Conservation (phyloP, 108 stramenopile genomes). For the Cyclostephanos tholiformis region DNA sequence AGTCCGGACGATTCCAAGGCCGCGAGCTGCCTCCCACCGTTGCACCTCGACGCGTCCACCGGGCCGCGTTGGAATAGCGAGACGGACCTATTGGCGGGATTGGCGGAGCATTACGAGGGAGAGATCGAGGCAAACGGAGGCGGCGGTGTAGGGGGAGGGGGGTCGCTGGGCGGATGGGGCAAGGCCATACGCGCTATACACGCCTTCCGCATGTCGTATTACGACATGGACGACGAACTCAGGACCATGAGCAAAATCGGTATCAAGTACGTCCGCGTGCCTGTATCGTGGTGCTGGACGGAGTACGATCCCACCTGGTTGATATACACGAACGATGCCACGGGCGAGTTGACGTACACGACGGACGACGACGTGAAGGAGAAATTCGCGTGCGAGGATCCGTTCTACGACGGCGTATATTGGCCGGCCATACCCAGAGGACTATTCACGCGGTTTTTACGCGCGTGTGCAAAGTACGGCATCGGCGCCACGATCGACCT, state of each 20-base stretch:
- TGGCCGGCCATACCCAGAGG: slow-evolving; percentile 73
- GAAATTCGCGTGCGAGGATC: slow-evolving; percentile 70
- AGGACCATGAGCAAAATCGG: slow-evolving; percentile 50
- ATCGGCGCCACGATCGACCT: slow-evolving; percentile 61
- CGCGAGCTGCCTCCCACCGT: slow-evolving; percentile 67
- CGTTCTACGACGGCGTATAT: slow-evolving; percentile 58
- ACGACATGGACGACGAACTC: slow-evolving; percentile 68
- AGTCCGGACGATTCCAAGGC: slow-evolving; percentile 55
- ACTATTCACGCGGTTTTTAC: slow-evolving; percentile 54
- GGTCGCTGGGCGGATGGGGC: slow-evolving; percentile 31
- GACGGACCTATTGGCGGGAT: slow-evolving; percentile 66
- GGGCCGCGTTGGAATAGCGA: slow-evolving; percentile 73
- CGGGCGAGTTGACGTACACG: slow-evolving; percentile 25
- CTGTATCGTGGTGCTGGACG: slow-evolving; percentile 78
- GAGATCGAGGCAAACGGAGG: no score
- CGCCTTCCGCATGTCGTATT: slow-evolving; percentile 59
- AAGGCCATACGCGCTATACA: slow-evolving; percentile 63
- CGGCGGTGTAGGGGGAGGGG: no score
- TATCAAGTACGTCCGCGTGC: slow-evolving; percentile 63
- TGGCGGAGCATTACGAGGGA: slow-evolving; percentile 44
- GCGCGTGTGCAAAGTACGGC: slow-evolving; percentile 57
- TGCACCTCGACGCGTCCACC: slow-evolving; percentile 56
- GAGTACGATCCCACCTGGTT: slow-evolving; percentile 56
- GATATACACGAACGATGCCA: slow-evolving; percentile 24
- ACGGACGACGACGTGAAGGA: slow-evolving; percentile 43